phyloP scores from a whole-genome alignment of 2,329 filamentous ascomycete genomes.

The Akanthomyces dipterigenus region DNA sequence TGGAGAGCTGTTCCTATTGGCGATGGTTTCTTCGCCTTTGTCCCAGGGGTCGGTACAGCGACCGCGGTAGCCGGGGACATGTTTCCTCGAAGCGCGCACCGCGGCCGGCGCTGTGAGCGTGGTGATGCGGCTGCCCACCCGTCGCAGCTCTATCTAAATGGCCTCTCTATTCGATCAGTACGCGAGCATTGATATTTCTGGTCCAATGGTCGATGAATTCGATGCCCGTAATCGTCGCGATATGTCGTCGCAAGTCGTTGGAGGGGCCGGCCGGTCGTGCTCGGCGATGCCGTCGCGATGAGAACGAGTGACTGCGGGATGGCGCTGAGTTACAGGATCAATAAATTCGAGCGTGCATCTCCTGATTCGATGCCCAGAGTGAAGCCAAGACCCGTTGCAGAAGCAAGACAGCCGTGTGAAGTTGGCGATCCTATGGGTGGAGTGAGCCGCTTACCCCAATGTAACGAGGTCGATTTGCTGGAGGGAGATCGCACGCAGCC shows the following conservation, averaged over 20 bases:
- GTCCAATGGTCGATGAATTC: not conserved
- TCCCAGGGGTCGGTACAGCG: constrained; percentile 34
- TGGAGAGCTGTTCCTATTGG: constrained; percentile 62
- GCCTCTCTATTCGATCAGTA: not conserved
- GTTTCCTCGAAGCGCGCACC: constrained; percentile 22
- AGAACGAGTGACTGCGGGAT: not conserved
- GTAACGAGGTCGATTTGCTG: constrained; percentile 3
- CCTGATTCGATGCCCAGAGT: not conserved
- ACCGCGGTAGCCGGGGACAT: constrained; percentile 53
- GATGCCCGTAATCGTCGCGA: constrained; percentile 8
- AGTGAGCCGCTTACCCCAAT: constrained; percentile 12
- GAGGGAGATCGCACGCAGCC: not conserved
- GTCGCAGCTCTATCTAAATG: constrained; percentile 6
- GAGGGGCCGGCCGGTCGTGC: constrained; percentile 1
- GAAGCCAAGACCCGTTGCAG: not conserved
- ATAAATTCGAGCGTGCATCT: not conserved
- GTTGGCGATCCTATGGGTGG: constrained; percentile 12
- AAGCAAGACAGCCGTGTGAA: constrained; percentile 4
- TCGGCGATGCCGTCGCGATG: constrained; percentile 4
- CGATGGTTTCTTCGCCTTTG: constrained; percentile 63
- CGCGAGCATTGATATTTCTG: constrained; percentile 8
- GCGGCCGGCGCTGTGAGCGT: constrained; percentile 10
- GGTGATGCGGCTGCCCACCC: constrained; percentile 3
- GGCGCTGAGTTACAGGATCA: not conserved
- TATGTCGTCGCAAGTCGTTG: constrained; percentile 1